Percentiles rank a stretch among this genome's conserved stretches.
These are phyloP conservation scores for Calonectria leucothoes DNA, from an alignment of 2,329 filamentous ascomycete species.

Conservation along the genomic window DNA sequence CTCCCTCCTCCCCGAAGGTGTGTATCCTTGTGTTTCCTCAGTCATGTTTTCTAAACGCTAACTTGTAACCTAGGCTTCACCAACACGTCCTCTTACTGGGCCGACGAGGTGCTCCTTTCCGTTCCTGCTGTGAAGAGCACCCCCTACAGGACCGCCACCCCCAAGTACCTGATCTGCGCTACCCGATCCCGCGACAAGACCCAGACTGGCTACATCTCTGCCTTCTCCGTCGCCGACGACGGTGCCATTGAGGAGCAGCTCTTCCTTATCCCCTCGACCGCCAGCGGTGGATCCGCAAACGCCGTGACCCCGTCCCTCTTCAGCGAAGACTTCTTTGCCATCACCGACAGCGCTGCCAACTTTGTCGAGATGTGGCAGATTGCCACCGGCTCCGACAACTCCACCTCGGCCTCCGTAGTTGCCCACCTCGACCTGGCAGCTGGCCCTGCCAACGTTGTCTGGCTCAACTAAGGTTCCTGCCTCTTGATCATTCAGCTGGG, in stretches of 20 bases:
- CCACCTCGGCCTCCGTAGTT: background rate
- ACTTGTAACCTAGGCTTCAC: background rate
- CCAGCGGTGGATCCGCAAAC: constrained; percentile 24
- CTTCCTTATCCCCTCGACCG: constrained; percentile 17
- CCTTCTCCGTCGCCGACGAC: constrained; percentile 2
- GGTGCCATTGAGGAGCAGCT: constrained; percentile 9
- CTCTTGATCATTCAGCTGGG: background rate
- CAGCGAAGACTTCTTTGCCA: constrained; percentile 25
- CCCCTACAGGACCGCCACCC: background rate
- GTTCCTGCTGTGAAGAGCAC: background rate
- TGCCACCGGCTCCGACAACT: background rate
- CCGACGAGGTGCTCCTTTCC: constrained; percentile 14
- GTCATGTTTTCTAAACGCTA: background rate
- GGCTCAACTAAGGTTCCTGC: background rate
- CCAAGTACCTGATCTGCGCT: constrained; percentile 8
- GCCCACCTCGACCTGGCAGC: constrained; percentile 1
- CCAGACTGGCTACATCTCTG: background rate
- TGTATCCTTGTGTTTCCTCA: background rate
- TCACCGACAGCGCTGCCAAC: constrained; percentile 22
- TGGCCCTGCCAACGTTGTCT: constrained; percentile 15
- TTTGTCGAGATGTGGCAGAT: constrained; percentile 20
- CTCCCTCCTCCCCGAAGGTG: constrained; percentile 7
- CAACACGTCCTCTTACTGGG: constrained; percentile 21
- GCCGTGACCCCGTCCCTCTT: constrained; percentile 23
- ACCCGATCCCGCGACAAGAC: constrained; percentile 14